Conservation (phyloP, 164 flowering plant species). For the Vitis rupestris region DNA sequence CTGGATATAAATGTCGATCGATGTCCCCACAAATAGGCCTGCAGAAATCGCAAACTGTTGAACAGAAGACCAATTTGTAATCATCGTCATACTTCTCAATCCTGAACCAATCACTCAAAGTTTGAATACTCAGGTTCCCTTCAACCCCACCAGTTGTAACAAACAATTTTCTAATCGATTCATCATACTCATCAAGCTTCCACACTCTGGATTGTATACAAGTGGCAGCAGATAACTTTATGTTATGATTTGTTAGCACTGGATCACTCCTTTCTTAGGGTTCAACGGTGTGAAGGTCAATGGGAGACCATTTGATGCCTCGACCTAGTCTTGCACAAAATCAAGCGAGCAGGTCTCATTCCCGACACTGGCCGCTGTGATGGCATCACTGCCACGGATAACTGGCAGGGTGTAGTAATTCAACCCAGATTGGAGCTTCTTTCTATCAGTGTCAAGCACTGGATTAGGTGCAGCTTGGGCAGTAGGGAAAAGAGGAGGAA, state of each 20-base stretch:
- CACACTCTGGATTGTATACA: constrained; percentile 5
- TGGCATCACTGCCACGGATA: too few relatives aligned
- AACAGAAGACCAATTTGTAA: constrained; percentile 4
- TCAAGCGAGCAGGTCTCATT: too few relatives aligned
- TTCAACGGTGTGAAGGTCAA: too few relatives aligned
- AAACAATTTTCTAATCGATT: background rate
- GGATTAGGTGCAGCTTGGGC: too few relatives aligned
- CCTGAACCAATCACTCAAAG: background rate
- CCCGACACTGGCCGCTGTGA: too few relatives aligned
- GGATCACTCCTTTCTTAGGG: background rate
- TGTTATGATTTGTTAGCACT: background rate
- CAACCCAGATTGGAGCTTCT: too few relatives aligned
- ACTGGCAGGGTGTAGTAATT: too few relatives aligned
- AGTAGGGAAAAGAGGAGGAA: too few relatives aligned
- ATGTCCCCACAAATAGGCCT: background rate
- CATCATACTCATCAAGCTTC: background rate
- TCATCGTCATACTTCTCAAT: constrained; percentile 2
- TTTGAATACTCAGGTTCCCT: constrained; percentile 2
- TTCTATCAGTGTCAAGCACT: too few relatives aligned
- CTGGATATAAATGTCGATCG: too few relatives aligned
- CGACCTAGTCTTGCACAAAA: too few relatives aligned
- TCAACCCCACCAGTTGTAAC: constrained; percentile 3
- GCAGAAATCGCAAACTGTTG: constrained; percentile 3
- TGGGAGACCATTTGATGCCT: too few relatives aligned
- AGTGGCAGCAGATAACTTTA: constrained; percentile 4